These are phyloP conservation scores for Kuraishia hungarica DNA, from an alignment of 805 yeast species.

Conservation along the genomic window DNA sequence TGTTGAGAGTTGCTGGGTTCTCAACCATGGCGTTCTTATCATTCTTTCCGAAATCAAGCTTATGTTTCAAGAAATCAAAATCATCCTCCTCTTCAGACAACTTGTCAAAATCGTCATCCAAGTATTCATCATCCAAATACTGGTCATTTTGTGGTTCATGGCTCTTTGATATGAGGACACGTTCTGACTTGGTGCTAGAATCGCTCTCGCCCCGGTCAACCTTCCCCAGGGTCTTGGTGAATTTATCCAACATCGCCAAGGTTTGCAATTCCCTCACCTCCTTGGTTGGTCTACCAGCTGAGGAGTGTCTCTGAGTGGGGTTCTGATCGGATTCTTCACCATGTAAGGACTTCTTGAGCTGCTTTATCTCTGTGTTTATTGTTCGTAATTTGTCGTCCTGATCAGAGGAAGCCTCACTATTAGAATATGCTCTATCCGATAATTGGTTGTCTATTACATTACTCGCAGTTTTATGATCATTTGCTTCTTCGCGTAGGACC, in stretches of 20 bases:
- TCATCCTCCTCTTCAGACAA: slow-evolving; percentile 6
- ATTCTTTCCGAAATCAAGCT: background rate
- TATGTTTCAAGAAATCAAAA: slow-evolving; percentile 1
- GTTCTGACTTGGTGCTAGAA: background rate
- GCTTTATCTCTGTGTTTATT: background rate
- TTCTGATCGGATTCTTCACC: background rate
- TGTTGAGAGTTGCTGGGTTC: background rate
- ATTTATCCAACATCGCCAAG: slow-evolving; percentile 15
- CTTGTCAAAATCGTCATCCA: slow-evolving; percentile 2
- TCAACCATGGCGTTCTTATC: background rate
- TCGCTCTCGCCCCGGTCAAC: background rate
- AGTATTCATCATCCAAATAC: background rate
- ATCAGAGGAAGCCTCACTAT: background rate
- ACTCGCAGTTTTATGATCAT: background rate
- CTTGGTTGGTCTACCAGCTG: background rate
- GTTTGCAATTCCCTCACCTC: slow-evolving; percentile 20
- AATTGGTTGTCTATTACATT: background rate
- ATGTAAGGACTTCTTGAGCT: background rate
- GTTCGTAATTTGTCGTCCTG: background rate
- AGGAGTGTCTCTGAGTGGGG: background rate
- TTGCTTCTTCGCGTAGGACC: too few species aligned
- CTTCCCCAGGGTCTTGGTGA: slow-evolving; percentile 10
- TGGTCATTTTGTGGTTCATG: too few species aligned
- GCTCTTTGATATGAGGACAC: too few species aligned
- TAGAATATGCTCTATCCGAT: background rate